Evolutionary conservation across 2,329 filamentous ascomycete species (phyloP).

Genomic region (Pseudocercospora eumusae): DNA sequence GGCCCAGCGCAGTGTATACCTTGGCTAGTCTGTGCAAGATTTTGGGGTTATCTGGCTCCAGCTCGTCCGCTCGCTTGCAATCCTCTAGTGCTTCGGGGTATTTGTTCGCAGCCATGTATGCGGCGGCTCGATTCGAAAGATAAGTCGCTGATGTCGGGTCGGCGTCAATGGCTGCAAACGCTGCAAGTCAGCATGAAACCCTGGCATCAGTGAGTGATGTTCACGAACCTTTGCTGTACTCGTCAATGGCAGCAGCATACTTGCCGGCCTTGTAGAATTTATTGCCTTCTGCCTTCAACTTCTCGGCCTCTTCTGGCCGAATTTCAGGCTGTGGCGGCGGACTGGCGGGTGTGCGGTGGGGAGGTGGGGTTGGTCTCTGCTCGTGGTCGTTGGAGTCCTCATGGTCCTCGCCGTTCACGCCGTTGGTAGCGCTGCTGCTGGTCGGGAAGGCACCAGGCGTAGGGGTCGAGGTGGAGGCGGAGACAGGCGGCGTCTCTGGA

Average conservation of each 20-base stretch:
- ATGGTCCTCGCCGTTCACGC: conserved; percentile 44
- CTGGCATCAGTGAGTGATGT: conserved; percentile 5
- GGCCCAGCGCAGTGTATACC: conserved; percentile 83
- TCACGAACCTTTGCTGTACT: conserved; percentile 86
- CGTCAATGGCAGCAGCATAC: conserved; percentile 81
- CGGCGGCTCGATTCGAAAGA: conserved; percentile 90
- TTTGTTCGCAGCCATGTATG: conserved; percentile 83
- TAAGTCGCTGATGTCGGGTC: conserved; percentile 85
- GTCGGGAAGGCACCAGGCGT: conserved; percentile 52
- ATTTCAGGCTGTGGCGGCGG: conserved; percentile 45
- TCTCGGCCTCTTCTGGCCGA: conserved; percentile 74
- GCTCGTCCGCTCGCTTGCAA: conserved; percentile 75
- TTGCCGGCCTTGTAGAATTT: conserved; percentile 96
- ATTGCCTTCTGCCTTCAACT: conserved; percentile 90
- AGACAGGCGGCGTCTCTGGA: conserved; percentile 19
- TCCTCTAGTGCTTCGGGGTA: conserved; percentile 83
- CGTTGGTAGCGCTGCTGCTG: conserved; percentile 43
- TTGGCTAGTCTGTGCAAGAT: conserved; percentile 84
- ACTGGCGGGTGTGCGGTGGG: conserved; percentile 61
- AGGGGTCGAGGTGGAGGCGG: neutral
- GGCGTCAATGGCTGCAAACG: conserved; percentile 73
- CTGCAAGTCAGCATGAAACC: conserved; percentile 14
- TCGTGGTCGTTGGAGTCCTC: conserved; percentile 52
- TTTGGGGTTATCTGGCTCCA: conserved; percentile 85
- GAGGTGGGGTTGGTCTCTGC: conserved; percentile 65